phyloP scores from a whole-genome alignment of 2,329 filamentous ascomycete species.

The Paracoccidioides brasiliensis region DNA sequence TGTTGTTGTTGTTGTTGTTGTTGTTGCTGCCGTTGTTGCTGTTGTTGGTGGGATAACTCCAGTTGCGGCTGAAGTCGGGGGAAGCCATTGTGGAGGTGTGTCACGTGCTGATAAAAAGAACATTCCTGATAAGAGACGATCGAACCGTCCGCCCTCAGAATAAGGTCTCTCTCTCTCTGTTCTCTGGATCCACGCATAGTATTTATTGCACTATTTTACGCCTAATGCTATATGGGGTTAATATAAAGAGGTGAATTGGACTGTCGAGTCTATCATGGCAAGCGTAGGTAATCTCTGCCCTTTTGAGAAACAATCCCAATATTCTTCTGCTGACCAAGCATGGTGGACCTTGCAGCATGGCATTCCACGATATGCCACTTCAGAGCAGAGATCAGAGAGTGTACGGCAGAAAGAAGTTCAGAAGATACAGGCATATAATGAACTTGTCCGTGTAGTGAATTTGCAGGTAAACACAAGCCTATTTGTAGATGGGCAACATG shows the following conservation, averaged over 20 bases:
- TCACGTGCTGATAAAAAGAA: not conserved
- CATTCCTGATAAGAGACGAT: not conserved
- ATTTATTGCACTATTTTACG: too few species aligned
- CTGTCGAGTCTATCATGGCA: not conserved
- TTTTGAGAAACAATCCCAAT: too few species aligned
- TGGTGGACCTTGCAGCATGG: conserved; percentile 52
- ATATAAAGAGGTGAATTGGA: not conserved
- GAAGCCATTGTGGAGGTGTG: not conserved
- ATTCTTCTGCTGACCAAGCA: not conserved
- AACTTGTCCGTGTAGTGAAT: conserved; percentile 55
- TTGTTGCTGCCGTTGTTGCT: too few species aligned
- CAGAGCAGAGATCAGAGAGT: conserved; percentile 51
- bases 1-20: not conserved
- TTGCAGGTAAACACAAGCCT: conserved; percentile 39
- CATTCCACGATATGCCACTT: conserved; percentile 54
- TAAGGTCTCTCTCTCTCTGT: not conserved
- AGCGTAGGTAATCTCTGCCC: not conserved
- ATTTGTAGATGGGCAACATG: not conserved
- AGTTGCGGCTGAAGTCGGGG: not conserved
- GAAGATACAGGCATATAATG: conserved; percentile 63
- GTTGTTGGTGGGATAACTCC: not conserved
- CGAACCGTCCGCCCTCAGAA: too few species aligned
- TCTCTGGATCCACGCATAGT: not conserved
- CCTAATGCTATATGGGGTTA: not conserved
- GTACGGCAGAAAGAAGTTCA: conserved; percentile 57